A percentile compares a stretch with the other conserved stretches of the same genome.
phyloP scores from a whole-genome alignment of 129 eudicot genomes.

The Gnaphalium uliginosum region DNA sequence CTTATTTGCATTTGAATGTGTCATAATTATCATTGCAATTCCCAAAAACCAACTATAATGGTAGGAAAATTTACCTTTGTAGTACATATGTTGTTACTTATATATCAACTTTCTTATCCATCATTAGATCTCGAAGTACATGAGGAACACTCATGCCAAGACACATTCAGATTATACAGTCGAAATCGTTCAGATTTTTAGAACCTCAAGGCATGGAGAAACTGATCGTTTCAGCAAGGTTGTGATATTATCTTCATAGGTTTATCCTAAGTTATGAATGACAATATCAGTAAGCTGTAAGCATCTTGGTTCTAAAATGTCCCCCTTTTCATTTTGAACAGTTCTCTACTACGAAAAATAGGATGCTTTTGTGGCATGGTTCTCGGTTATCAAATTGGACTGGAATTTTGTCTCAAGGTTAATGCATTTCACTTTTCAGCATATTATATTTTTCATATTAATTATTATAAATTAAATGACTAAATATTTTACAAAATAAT shows the following conservation, averaged over 20 bases:
- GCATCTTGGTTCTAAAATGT: constrained; percentile 6
- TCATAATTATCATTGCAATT: no score
- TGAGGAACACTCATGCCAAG: constrained; percentile 92
- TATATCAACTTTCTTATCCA: neutral
- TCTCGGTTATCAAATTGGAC: constrained; percentile 96
- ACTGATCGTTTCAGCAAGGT: constrained; percentile 78
- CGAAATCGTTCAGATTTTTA: constrained; percentile 74
- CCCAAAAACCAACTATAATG: neutral
- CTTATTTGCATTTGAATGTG: neutral
- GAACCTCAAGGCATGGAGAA: constrained; percentile 87
- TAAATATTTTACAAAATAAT: neutral
- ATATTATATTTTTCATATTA: neutral
- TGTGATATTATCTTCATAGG: constrained; percentile 1
- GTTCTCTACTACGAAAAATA: constrained; percentile 70
- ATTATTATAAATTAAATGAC: neutral
- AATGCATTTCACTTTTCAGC: neutral
- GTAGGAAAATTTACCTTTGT: neutral
- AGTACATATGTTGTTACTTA: constrained; percentile 3
- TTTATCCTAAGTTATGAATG: neutral
- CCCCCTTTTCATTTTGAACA: constrained; percentile 29
- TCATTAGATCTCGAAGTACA: constrained; percentile 66
- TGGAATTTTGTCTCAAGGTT: constrained; percentile 91
- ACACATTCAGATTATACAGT: constrained; percentile 75
- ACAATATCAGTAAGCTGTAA: neutral
- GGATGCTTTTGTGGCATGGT: constrained; percentile 99